Percentiles rank a stretch among this genome's conserved stretches.
Evolutionary conservation across 345 rosid genomes (phyloP).

Genomic region (Populus euphratica): DNA sequence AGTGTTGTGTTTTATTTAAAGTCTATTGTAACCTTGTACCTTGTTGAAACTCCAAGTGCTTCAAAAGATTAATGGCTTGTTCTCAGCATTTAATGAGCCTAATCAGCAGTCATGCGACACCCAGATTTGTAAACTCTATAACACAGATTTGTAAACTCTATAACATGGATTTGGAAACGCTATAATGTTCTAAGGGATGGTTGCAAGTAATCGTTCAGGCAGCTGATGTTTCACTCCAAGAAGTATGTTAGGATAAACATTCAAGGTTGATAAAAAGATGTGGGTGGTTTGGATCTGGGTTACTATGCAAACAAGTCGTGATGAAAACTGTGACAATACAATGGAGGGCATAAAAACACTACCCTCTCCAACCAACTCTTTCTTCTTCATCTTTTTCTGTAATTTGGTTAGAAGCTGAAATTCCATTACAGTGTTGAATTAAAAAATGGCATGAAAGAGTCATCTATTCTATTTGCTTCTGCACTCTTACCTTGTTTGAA

Average conservation of each 20-base stretch:
- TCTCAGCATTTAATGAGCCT: not conserved
- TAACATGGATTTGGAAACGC: not conserved
- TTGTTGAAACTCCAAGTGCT: not conserved
- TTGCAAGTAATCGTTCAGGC: not conserved
- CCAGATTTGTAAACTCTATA: not conserved
- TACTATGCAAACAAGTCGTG: not conserved
- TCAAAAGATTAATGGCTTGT: not conserved
- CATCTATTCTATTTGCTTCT: not conserved
- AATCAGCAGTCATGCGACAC: not conserved
- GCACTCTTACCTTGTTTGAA: not conserved
- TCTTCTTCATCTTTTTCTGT: not conserved
- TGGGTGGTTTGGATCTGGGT: not conserved
- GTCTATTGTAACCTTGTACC: not conserved
- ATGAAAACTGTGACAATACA: not conserved
- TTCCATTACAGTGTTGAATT: not conserved
- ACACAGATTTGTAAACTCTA: not conserved
- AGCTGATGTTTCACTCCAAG: not conserved
- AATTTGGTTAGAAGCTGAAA: not conserved
- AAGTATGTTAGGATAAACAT: not conserved
- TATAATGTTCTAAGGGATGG: not conserved
- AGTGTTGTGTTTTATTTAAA: slow-evolving; percentile 1
- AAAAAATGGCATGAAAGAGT: not conserved
- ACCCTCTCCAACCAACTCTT: not conserved
- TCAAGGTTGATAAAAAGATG: not conserved
- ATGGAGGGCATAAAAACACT: not conserved